Evolutionary conservation across 768 basidiomycete genomes (phyloP).

Genomic region (Lactarius sp.): DNA sequence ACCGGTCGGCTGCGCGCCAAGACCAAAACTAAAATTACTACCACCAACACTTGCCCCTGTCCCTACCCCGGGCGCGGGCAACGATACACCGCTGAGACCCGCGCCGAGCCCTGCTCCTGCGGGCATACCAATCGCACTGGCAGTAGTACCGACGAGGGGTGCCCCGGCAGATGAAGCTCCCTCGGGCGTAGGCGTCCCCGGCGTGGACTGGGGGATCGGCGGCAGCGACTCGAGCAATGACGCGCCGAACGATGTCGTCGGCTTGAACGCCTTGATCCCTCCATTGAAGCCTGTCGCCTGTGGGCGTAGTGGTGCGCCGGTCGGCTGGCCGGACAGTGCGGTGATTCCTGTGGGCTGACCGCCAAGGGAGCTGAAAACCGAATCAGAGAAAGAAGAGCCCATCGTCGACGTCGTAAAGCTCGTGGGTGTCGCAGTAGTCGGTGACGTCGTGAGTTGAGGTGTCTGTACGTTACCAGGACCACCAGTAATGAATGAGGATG

Average conservation of each 20-base stretch:
- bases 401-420: slow-evolving; percentile 33
- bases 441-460: slow-evolving; percentile 20
- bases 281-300: slow-evolving; percentile 46
- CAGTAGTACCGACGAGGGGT: background rate
- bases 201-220: slow-evolving; percentile 57
- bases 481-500: slow-evolving; percentile 64
- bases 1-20: slow-evolving; percentile 25
- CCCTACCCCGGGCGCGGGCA: slow-evolving; percentile 2
- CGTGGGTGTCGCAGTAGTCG: slow-evolving; percentile 6
- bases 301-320: slow-evolving; percentile 29
- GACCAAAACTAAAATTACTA: slow-evolving; percentile 6
- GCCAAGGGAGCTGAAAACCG: slow-evolving; percentile 45
- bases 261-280: slow-evolving; percentile 52
- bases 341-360: slow-evolving; percentile 50
- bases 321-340: slow-evolving; percentile 29
- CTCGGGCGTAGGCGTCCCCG: slow-evolving; percentile 40
- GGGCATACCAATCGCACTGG: background rate
- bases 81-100: background rate
- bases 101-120: slow-evolving; percentile 6
- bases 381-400: slow-evolving; percentile 44
- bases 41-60: slow-evolving; percentile 14
- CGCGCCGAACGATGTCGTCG: slow-evolving; percentile 49
- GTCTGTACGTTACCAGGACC: slow-evolving; percentile 28
- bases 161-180: background rate
- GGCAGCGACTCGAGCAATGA: slow-evolving; percentile 50